Evolutionary conservation across 345 rosid species (phyloP), one percentile per base, ranked within the genome.

Genomic region (Eucalyptus rudis): DNA sequence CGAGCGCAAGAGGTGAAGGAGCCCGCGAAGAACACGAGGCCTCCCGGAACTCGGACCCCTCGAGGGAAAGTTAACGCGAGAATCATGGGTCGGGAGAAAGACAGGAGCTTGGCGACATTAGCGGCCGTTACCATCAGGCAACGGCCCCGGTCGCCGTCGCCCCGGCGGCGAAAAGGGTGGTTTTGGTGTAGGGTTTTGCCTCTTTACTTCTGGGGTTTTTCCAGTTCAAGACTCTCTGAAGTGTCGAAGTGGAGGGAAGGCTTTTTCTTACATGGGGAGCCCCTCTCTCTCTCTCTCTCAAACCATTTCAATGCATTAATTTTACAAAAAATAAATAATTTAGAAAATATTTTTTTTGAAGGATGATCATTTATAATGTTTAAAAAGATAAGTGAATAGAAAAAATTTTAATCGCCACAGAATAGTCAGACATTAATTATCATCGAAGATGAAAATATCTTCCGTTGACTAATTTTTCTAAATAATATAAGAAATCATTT

Each of bases 1-100:
- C 89, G 89, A 86, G 93, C 92, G 68, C 81, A 89, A 11, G 90
- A 90, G 7, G 93, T 71, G 33, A 93, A 89, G 27, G 89, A 88
- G 49, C 79, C 49, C 36, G 43, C 83, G 47, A 88, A 27, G 16
- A 83, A 86, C 29, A 62, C 49, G 14, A 86, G 83, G 8, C 62
- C 86, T 79, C 84, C 56, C 22, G 84, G 84, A 40, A 76, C 12
- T 76, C 84, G 84, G 44, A 40, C 84, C 24, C 47, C 84, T 20
- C 84, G 84, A 25, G 84, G 84, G 14, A 9, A 40, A 40, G 84
- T 1, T 2, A 11, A 40, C 27, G 84, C 47, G 11, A 22, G 84
- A 40, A 76, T 20, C 84, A 76, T 76, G 47, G 84, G 84, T 76
- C 27, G 6, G 47, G 27, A 76, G 7, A 76, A 76, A 76, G 84